Evolutionary conservation across 176 grass and related monocot genomes (phyloP).

Genomic region (Zea mays): Zm-B73-REFERENCE-NAM-5.0 NC_050104.1:16108001-16108500

Average conservation of each 20-base stretch:
- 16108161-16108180: conserved; percentile 43
- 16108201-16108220: conserved; percentile 56
- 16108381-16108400: conserved; percentile 34
- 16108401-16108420: conserved; percentile 45
- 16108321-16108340: conserved; percentile 7
- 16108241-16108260: conserved; percentile 49
- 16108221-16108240: conserved; percentile 53
- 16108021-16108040: neutral
- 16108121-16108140: conserved; percentile 41
- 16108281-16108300: conserved; percentile 15
- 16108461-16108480: too few relatives aligned
- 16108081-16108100: conserved; percentile 50
- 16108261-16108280: conserved; percentile 36
- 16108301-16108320: conserved; percentile 31
- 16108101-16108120: conserved; percentile 39
- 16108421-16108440: too few relatives aligned
- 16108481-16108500: too few relatives aligned
- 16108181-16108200: conserved; percentile 41
- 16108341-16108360: conserved; percentile 31
- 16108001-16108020: neutral
- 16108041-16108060: neutral
- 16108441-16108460: too few relatives aligned
- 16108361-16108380: conserved; percentile 25
- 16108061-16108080: conserved; percentile 41
- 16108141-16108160: conserved; percentile 46